phyloP scores from a whole-genome alignment of 2,329 filamentous ascomycete species.

The Fusarium pseudocircinatum region DNA sequence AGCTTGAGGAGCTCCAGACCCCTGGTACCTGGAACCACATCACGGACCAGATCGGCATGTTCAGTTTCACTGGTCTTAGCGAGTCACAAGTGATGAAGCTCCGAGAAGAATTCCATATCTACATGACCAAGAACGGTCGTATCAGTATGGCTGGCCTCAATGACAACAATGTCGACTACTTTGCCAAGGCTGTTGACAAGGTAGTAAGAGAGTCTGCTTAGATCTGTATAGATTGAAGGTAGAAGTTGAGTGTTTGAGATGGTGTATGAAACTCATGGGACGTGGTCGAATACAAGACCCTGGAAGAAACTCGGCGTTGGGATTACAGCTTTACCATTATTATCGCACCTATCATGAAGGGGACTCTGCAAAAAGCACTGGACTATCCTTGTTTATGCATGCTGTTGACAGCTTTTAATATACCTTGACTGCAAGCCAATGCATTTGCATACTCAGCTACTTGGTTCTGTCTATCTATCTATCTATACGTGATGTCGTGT shows the following conservation, averaged over 20 bases:
- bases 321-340: slow-evolving; percentile 35
- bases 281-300: slow-evolving; percentile 40
- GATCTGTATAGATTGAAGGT: background rate
- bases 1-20: slow-evolving; percentile 85
- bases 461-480: background rate
- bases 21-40: slow-evolving; percentile 97
- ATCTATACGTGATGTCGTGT: background rate
- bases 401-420: slow-evolving; percentile 34
- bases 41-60: slow-evolving; percentile 99
- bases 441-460: slow-evolving; percentile 14
- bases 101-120: slow-evolving; percentile 77
- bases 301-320: slow-evolving; percentile 40
- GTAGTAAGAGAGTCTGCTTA: slow-evolving; percentile 65
- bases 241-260: slow-evolving; percentile 28
- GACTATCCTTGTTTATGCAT: slow-evolving; percentile 35
- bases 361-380: slow-evolving; percentile 42
- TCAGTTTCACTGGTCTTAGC: slow-evolving; percentile 86
- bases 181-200: slow-evolving; percentile 88
- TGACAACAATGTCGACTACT: slow-evolving; percentile 89
- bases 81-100: slow-evolving; percentile 79
- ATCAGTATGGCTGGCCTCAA: slow-evolving; percentile 99
- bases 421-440: slow-evolving; percentile 32
- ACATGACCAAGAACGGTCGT: slow-evolving; percentile 97
- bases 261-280: slow-evolving; percentile 39
- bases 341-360: slow-evolving; percentile 37